Evolutionary conservation across 768 basidiomycete genomes (phyloP), one percentile per base, ranked within the genome.

Genomic region (Tylopilus vinaceipallidus): DNA sequence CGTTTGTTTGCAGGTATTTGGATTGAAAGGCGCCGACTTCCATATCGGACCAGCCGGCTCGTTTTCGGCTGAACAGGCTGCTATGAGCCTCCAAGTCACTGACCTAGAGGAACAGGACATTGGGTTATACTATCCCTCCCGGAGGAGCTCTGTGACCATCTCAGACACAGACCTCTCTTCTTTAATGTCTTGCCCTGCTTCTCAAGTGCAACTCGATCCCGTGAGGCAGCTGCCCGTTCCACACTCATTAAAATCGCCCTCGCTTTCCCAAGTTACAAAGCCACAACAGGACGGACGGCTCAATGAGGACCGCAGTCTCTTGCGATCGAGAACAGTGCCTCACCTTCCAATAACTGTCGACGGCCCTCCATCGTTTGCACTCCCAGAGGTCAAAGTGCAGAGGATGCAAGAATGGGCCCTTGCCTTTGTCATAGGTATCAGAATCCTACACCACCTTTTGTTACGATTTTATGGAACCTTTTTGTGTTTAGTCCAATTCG

Each of bases 401-500:
- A 78, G 71, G 45, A 73, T 91, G 63, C 73, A 77, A 22, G 67
- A 81, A 46, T 91, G 89, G 89, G 79, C 83, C 2, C 64, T 86
- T 47, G 75, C 83, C 14, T 75, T 91, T 41, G 81, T 76, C 38
- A 73, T 89, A 45, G 88, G 86, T 78, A 63, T n/a, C n/a, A n/a
- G n/a, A n/a, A n/a, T n/a, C n/a, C n/a, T n/a, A n/a, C n/a, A n/a
- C n/a, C n/a, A n/a, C n/a, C n/a, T n/a, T n/a, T n/a, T n/a, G n/a
- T n/a, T n/a, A n/a, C n/a, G n/a, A n/a, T n/a, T n/a, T n/a, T n/a
- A n/a, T n/a, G n/a, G n/a, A n/a, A n/a, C n/a, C n/a, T n/a, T n/a
- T 48, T 48, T 42, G 20, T 37, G 20, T 67, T 14, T 52, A 90
- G 88, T 92, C 32, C 84, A 94, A 56, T 97, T 97, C 61, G 93